Evolutionary conservation across 164 flowering plant genomes (phyloP), one percentile per base, ranked within the genome.

Genomic region (Kingdonia uniflora): DNA sequence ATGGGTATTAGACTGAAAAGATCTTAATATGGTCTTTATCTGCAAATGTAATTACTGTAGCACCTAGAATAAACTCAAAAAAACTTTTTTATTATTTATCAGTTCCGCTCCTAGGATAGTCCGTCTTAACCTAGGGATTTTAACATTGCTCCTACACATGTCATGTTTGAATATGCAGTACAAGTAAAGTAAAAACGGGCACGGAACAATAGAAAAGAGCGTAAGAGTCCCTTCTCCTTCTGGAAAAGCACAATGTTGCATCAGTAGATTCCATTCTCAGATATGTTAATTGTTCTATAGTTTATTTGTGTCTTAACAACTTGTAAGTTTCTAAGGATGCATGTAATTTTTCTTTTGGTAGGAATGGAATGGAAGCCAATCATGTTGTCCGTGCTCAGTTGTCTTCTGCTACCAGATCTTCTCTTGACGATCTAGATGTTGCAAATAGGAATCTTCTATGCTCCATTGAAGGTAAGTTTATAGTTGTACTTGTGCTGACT

Each of bases 121-220:
- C 8, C 8, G 35, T 8, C 35, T 3, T 29, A 29, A 29, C 35
- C 35, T 29, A 8, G 35, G 35, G 4, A 8, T 29, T 8, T 8
- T 29, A 3, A 24, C 6, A n/a, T 42, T 14, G 33, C 12, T 14
- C 45, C 49, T 68, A 37, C 26, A 55, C 16, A 22, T 42, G 40
- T 14, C 19, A 2, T 5, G 16, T 29, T 5, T 14, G 40, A 41
- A 20, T 62, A 10, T 71, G 45, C 80, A 94, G 99, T 63, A 62
- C 82, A 71, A 61, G 68, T 51, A 80, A 87, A 73, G 79, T 80
- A 26, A 75, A 67, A 68, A 58, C 74, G 67, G 79, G 90, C 58
- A 74, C 84, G 56, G 67, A 79, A 60, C 97, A 89, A 56, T 89
- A 96, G 99, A 73, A 60, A 54, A 70, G 67, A 58, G 99, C 99